Base-by-base conservation (phyloP, 1,139 yeast genomes). In the Debaryomyces subglobosus region DNA sequence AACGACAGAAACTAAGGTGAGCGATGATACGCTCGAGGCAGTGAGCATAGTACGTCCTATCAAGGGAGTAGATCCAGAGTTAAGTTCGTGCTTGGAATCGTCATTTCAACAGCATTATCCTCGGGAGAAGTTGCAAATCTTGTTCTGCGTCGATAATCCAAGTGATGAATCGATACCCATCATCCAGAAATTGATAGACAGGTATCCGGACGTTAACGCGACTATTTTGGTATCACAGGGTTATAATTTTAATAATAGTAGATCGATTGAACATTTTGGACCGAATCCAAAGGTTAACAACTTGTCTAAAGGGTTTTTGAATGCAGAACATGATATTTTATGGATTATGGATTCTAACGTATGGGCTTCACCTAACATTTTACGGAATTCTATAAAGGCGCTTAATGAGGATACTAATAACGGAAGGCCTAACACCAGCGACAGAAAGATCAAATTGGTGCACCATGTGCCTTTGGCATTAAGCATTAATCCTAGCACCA, bases 311-410 rank as follows among this genome's bases (percentile, higher is more conserved):
- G 96, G 96, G 3, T 89, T 86, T 61, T 63, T 70, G 39, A 66
- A 67, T 1, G 92, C 96, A 12, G 80, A 82, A 57, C 72, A 82
- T 64, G 96, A 90, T 61, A 78, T 87, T 29, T 58, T 90, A 12
- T 90, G 97, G 97, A 82, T 89, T n/a, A 76, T 89, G 71, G 97
- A 90, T 64, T 84, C 94, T 38, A 90, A 90, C 61, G 95, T 88
- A 6, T 88, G 92, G 89, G 89, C 87, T 1, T 69, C 83, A 37
- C 81, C 86, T 0, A 81, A 85, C 34, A 78, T 90, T 0, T 69
- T 90, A 55, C 67, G 72, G n/a, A 78, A 92, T 51, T 86, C 96
- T 0, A 85, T 89, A 4, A 68, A 65, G 18, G 71, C 86, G 8
- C 72, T 89, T 55, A 65, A 71, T 39, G 57, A 62, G 21, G 67